A percentile compares a stretch with the other conserved stretches of the same genome.
Evolutionary conservation across 805 yeast species (phyloP).

Genomic region (Ogataea sp.): DNA sequence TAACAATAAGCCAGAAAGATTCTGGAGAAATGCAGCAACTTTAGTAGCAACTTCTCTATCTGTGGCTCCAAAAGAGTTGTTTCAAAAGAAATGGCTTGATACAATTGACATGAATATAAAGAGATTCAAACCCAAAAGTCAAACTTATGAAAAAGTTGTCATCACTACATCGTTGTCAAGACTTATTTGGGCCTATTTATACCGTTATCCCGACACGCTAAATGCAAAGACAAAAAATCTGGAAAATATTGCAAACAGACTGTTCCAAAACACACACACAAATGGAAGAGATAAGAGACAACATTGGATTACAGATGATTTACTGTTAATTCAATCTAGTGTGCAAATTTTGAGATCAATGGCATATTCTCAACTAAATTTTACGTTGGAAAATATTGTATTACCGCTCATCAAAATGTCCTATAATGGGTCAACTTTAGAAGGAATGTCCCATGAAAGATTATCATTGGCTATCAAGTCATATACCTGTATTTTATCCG

Average conservation of each 20-base stretch:
- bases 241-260: constrained; percentile 52
- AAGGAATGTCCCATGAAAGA: constrained; percentile 61
- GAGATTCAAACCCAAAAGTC: constrained; percentile 55
- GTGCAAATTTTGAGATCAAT: constrained; percentile 69
- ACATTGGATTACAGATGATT: constrained; percentile 68
- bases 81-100: constrained; percentile 62
- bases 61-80: constrained; percentile 73
- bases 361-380: constrained; percentile 73
- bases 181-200: constrained; percentile 83
- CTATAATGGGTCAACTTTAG: constrained; percentile 51
- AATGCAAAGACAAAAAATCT: constrained; percentile 79
- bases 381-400: constrained; percentile 70
- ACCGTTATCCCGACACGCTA: constrained; percentile 79
- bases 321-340: constrained; percentile 52
- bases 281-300: constrained; percentile 45
- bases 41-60: constrained; percentile 67
- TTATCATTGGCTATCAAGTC: constrained; percentile 62
- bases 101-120: constrained; percentile 55
- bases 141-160: constrained; percentile 41
- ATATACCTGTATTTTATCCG: constrained; percentile 64
- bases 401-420: constrained; percentile 58
- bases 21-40: constrained; percentile 63
- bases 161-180: constrained; percentile 62
- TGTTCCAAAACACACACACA: constrained; percentile 35
- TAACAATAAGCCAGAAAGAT: constrained; percentile 34